Evolutionary conservation across 78 protist species (phyloP).

Genomic region (Dictyostelium brefeldianum): DNA sequence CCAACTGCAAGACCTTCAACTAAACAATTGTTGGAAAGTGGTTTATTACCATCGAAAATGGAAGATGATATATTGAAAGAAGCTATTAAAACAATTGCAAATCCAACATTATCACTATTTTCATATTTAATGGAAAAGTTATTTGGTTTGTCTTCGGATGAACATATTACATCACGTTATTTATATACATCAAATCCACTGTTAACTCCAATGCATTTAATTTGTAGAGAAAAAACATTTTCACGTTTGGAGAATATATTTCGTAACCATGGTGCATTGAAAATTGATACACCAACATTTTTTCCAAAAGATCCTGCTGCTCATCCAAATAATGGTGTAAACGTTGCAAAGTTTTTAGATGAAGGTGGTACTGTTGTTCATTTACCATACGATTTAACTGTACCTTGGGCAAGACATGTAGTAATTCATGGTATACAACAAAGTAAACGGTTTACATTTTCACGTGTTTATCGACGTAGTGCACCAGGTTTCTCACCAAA

Average conservation of each 20-base stretch:
- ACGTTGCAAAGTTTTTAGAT: constrained; percentile 57
- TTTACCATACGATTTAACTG: constrained; percentile 77
- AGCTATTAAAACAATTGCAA: constrained; percentile 70
- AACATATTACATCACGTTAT: constrained; percentile 40
- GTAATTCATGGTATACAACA: constrained; percentile 55
- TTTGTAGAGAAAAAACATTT: constrained; percentile 16
- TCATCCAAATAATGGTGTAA: background rate
- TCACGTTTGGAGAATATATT: constrained; percentile 25
- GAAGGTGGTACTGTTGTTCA: constrained; percentile 79
- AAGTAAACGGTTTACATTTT: constrained; percentile 24
- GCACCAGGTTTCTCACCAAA: constrained; percentile 68
- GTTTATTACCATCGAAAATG: constrained; percentile 66
- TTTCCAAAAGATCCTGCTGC: constrained; percentile 57
- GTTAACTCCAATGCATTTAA: background rate
- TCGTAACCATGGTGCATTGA: constrained; percentile 65
- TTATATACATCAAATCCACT: constrained; percentile 40
- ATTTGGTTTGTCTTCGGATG: constrained; percentile 41
- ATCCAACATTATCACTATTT: constrained; percentile 61
- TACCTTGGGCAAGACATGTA: constrained; percentile 83
- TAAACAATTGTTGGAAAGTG: constrained; percentile 42
- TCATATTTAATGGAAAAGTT: constrained; percentile 63
- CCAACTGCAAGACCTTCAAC: constrained; percentile 83
- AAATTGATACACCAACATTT: constrained; percentile 73
- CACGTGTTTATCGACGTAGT: constrained; percentile 54
- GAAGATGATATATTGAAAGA: constrained; percentile 84